Base-by-base conservation (phyloP, 805 yeast genomes). In the Allodekkera sacchari region DNA sequence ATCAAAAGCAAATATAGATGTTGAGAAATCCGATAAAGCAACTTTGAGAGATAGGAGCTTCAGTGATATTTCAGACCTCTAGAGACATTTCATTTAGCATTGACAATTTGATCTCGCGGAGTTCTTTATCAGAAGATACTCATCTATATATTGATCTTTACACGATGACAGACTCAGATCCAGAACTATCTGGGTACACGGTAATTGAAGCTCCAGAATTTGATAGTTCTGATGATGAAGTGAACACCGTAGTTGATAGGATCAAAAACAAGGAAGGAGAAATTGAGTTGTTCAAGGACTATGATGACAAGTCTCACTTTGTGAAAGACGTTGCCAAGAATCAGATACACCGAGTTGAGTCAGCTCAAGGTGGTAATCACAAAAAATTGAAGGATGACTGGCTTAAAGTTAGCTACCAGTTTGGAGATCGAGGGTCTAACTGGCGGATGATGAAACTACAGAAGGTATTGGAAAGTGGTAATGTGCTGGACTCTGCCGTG, bases 401-500 rank as follows among this genome's bases (percentile, higher is more conserved):
- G n/a, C n/a, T 40, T 2, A 41, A 45, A 4, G 53, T 54, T 12
- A 47, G 48, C 15, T 60, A 54, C 38, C 48, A 43, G 19, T 60
- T 58, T 48, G 65, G 65, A 1, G 65, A 60, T 38, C 23, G 47
- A 14, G 65, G 64, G 2, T 51, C 59, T 1, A 40, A 35, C n/a
- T 60, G 65, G 66, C 37, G 64, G 24, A 48, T 56, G 57, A 56
- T 55, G 42, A 61, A 60, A 38, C 42, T 60, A 14, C 31, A 44
- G 6, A 49, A 48, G 16, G 30, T 50, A 1, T 9, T 28, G 7
- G 25, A 28, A 13, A n/a, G 3, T 10, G 15, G 18, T 6, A 25
- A 40, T 4, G 33, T 44, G 3, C 53, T 53, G 22, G 47, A 47
- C 4, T 28, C 42, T n/a, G 63, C 59, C 3, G 22, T 44, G 16